A percentile compares a stretch with the other conserved stretches of the same genome.
Conservation (phyloP, 140 eudicot species). For the Flaveria floridana region DNA sequence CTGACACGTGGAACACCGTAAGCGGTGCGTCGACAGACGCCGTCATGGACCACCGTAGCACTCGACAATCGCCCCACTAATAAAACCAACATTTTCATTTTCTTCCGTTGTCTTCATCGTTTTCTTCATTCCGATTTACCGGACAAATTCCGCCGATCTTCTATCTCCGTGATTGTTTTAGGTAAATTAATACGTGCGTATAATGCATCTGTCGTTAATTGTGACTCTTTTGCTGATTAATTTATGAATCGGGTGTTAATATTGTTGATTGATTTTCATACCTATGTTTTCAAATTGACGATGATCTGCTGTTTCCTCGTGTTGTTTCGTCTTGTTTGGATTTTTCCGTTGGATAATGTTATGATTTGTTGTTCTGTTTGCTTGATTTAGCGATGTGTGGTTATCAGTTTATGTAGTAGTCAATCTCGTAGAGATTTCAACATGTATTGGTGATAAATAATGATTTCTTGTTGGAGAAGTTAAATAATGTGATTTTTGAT, state of each 20-base stretch:
- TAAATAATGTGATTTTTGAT: background rate
- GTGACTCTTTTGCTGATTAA: background rate
- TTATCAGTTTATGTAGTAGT: background rate
- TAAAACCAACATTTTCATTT: background rate
- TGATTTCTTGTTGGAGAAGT: too few species aligned
- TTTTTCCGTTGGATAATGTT: background rate
- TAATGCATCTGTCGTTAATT: background rate
- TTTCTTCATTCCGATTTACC: background rate
- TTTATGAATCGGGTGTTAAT: background rate
- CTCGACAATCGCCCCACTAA: background rate
- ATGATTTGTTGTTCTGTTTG: background rate
- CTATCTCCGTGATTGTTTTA: background rate
- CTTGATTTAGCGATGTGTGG: background rate
- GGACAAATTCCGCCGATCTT: background rate
- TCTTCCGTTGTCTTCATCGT: background rate
- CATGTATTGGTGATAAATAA: background rate
- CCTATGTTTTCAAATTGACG: background rate
- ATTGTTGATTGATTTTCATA: background rate
- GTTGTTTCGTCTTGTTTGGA: background rate
- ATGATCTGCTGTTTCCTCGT: background rate
- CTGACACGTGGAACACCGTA: background rate
- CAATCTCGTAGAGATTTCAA: background rate
- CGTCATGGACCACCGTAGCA: background rate
- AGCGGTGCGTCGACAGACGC: background rate
- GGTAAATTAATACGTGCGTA: background rate